Percentiles rank a stretch among this genome's conserved stretches.
These are phyloP conservation scores for Saksenaea oblongispora DNA, from an alignment of 371 early-diverging fungal species.

Conservation along the genomic window DNA sequence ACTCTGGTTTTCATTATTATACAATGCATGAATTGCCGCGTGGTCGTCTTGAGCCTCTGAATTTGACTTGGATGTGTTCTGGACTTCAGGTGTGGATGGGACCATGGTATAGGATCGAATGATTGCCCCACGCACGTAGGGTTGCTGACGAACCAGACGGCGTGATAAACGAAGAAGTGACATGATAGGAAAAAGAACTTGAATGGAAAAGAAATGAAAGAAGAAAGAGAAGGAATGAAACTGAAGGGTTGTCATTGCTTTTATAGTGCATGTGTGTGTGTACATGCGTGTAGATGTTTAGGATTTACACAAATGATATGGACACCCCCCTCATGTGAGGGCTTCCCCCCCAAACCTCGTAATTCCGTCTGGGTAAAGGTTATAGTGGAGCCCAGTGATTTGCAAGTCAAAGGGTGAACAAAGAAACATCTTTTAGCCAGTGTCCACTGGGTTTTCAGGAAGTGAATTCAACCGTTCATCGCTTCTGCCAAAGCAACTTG, in stretches of 20 bases:
- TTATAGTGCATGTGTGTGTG: neutral
- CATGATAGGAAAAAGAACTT: neutral
- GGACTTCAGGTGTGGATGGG: constrained; percentile 9
- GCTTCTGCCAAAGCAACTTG: neutral
- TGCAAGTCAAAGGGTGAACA: too few relatives aligned
- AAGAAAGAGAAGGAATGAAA: neutral
- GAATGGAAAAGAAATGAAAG: neutral
- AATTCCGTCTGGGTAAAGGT: too few relatives aligned
- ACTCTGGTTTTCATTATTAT: constrained; percentile 24
- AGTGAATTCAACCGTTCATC: too few relatives aligned
- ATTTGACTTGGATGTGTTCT: neutral
- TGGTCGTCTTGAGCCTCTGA: neutral
- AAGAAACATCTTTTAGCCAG: too few relatives aligned
- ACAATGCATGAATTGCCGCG: constrained; percentile 22
- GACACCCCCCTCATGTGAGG: too few relatives aligned
- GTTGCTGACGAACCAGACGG: neutral
- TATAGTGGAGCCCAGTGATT: too few relatives aligned
- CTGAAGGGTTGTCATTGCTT: neutral
- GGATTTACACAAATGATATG: too few relatives aligned
- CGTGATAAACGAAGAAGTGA: neutral
- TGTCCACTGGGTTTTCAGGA: too few relatives aligned
- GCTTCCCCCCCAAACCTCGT: too few relatives aligned
- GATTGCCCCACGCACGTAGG: neutral
- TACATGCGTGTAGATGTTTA: neutral
- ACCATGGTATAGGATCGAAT: constrained; percentile 7